Base-by-base conservation (phyloP, 345 rosid species). In the Hibiscus mutabilis region DNA sequence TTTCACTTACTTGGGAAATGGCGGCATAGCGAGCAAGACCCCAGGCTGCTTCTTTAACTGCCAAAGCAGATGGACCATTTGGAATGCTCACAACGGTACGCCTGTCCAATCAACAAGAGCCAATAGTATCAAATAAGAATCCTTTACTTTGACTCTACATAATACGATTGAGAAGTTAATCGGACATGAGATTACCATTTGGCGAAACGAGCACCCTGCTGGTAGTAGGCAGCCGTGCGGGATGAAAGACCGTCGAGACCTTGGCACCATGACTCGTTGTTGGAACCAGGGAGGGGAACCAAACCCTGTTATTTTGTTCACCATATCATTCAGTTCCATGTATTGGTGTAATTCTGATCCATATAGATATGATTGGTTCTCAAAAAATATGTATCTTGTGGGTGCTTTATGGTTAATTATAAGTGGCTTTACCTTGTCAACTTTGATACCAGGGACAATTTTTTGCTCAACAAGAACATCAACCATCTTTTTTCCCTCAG, bases 71-170 rank as follows among this genome's bases (percentile, higher is more conserved):
- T 53, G 97, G 97, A 27, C 99, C 99, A 14, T 95, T 91, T 70
- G 99, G 99, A 76, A 95, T 95, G 96, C 99, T 95, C 86, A 92
- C 96, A 25, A 95, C 97, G 0, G 97, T 90, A 77, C 99, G 97
- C 99, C 97, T 95, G 79, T 66, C 70, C 11, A 67, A 73, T 60
- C 35, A 77, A 24, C 6, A 31, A 31, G 29, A 19, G 18, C 5
- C 0, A 35, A 35, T 35, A 6, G 40, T 35, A 1, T 35, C 40
- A 35, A 6, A 35, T 35, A 35, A 1, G 40, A 35, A 35, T 6
- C 9, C 40, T 35, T 33, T 52, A 11, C 0, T 46, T 60, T 8
- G 3, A 1, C 4, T 3, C 9, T 31, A n/a, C 9, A 2, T 16
- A n/a, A n/a, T 3, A 9, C 2, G 33, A 40, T 2, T 46, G 58